Evolutionary conservation across 2,329 filamentous ascomycete genomes (phyloP).

Genomic region (Nigrograna mackinnonii): DNA sequence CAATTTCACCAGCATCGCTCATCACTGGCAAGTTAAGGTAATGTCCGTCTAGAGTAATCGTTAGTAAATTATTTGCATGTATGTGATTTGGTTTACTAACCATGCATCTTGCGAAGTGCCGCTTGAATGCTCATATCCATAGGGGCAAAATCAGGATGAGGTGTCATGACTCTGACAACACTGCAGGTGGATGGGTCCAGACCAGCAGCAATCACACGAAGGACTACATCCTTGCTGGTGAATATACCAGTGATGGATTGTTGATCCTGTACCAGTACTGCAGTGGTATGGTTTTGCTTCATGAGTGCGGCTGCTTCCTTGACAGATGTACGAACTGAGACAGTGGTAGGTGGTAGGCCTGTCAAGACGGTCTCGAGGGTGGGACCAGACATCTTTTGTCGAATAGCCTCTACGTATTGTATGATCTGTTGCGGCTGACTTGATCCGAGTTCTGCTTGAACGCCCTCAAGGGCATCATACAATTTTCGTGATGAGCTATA

Average conservation of each 20-base stretch:
- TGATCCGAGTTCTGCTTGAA: slow-evolving; percentile 93
- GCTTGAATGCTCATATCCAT: slow-evolving; percentile 99
- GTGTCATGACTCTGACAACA: slow-evolving; percentile 98
- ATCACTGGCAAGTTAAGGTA: slow-evolving; percentile 98
- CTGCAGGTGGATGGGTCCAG: slow-evolving; percentile 94
- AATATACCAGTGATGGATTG: slow-evolving; percentile 98
- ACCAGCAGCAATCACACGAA: slow-evolving; percentile 95
- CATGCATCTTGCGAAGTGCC: slow-evolving; percentile 98
- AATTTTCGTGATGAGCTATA: slow-evolving; percentile 98
- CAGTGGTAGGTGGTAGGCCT: slow-evolving; percentile 88
- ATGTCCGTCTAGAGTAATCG: slow-evolving; percentile 74
- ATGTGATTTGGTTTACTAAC: slow-evolving; percentile 56
- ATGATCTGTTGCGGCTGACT: slow-evolving; percentile 99
- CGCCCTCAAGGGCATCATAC: slow-evolving; percentile 95
- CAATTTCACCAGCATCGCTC: slow-evolving; percentile 96
- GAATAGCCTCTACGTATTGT: slow-evolving; percentile 94
- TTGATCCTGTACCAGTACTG: slow-evolving; percentile 93
- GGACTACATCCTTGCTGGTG: slow-evolving; percentile 97
- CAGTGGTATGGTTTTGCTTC: slow-evolving; percentile 99
- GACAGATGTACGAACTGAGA: slow-evolving; percentile 93
- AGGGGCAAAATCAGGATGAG: slow-evolving; percentile 96
- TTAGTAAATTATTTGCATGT: slow-evolving; percentile 15
- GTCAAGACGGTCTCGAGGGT: slow-evolving; percentile 94
- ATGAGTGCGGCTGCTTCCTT: slow-evolving; percentile 94
- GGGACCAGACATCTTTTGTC: slow-evolving; percentile 96